phyloP scores from a whole-genome alignment of 495 filamentous ascomycete genomes.

The Darksidea phi region DNA sequence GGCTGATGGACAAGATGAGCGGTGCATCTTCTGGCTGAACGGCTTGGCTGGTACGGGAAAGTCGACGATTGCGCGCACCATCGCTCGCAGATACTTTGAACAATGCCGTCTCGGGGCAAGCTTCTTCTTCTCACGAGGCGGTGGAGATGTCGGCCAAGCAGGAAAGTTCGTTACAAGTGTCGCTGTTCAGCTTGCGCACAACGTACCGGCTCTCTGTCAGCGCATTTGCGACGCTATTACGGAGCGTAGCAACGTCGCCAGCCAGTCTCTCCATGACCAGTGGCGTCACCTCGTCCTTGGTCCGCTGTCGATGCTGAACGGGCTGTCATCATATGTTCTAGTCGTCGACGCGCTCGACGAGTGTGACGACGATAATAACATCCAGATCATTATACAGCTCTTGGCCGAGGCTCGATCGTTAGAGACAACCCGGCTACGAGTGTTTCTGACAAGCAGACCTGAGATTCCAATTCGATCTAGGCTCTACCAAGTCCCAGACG shows the following conservation, averaged over 20 bases:
- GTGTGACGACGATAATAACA: constrained; percentile 36
- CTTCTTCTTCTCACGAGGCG: constrained; percentile 38
- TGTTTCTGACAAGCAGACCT: constrained; percentile 46
- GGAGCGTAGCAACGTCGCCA: constrained; percentile 6
- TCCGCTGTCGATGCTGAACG: constrained; percentile 7
- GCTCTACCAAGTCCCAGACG: constrained; percentile 26
- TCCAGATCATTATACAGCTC: constrained; percentile 36
- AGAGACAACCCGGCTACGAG: constrained; percentile 27
- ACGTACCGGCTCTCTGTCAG: neutral
- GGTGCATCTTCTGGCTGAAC: constrained; percentile 44
- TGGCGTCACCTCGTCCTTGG: constrained; percentile 8
- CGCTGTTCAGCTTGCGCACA: constrained; percentile 26
- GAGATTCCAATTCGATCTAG: constrained; percentile 37
- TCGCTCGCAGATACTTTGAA: constrained; percentile 9
- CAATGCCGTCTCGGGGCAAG: constrained; percentile 31
- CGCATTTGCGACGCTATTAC: constrained; percentile 14
- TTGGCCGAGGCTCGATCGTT: constrained; percentile 32
- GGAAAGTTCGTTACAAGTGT: constrained; percentile 35
- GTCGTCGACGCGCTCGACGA: constrained; percentile 45
- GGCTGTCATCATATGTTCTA: constrained; percentile 15
- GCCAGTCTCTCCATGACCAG: constrained; percentile 14
- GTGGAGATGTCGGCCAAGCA: constrained; percentile 24
- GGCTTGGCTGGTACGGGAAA: constrained; percentile 35
- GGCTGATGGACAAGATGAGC: constrained; percentile 17
- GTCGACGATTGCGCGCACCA: constrained; percentile 25